Percentiles rank a stretch among this genome's conserved stretches.
Evolutionary conservation across 129 eudicot species (phyloP).

Genomic region (Lonicera japonica): DNA sequence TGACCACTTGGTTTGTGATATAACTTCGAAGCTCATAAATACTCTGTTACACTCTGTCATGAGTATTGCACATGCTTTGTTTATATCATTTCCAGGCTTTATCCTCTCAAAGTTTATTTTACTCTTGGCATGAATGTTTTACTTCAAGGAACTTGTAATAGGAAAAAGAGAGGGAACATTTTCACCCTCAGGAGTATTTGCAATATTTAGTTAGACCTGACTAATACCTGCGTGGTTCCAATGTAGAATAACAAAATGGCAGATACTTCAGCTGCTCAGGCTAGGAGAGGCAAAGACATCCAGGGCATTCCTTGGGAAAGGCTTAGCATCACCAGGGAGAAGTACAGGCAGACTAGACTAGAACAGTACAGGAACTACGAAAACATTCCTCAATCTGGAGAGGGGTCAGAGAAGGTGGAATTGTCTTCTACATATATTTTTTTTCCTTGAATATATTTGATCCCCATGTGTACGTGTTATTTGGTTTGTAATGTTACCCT

Average conservation of each 20-base stretch:
- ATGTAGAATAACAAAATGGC: conserved; percentile 41
- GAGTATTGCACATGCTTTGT: too few relatives aligned
- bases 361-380: conserved; percentile 83
- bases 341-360: conserved; percentile 72
- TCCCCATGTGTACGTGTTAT: background rate
- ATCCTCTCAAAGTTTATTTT: too few relatives aligned
- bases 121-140: background rate
- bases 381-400: conserved; percentile 74
- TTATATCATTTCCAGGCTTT: background rate
- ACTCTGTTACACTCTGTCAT: too few relatives aligned
- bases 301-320: conserved; percentile 95
- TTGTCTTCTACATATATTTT: background rate
- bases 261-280: conserved; percentile 82
- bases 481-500: background rate
- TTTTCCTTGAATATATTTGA: background rate
- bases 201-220: background rate
- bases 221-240: conserved; percentile 5
- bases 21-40: background rate
- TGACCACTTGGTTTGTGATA: conserved; percentile 42
- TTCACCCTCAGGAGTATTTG: background rate
- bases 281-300: conserved; percentile 72
- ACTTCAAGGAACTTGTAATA: background rate
- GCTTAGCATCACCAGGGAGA: conserved; percentile 71
- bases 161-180: background rate
- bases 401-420: conserved; percentile 53